Percentiles rank a stretch among this genome's conserved stretches.
phyloP scores from a whole-genome alignment of 176 grass and related monocot genomes.

The Ampelocalamus luodianensis region DNA sequence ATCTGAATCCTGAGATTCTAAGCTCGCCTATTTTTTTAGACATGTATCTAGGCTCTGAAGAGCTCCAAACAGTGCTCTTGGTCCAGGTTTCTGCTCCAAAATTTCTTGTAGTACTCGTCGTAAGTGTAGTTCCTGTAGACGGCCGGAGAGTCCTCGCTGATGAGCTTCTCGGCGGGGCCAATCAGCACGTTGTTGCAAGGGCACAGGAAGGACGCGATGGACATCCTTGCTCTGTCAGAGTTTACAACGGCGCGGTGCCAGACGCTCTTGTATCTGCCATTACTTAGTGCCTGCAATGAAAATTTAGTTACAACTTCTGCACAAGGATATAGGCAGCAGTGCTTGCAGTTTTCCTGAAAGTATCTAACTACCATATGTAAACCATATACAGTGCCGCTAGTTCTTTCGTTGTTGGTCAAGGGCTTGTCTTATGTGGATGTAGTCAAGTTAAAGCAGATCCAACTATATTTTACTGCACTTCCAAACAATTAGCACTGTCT shows the following conservation, averaged over 20 bases:
- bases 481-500: neutral
- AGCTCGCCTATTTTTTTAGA: neutral
- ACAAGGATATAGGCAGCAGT: neutral
- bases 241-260: constrained; percentile 76
- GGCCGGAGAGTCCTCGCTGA: constrained; percentile 39
- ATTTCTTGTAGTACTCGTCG: constrained; percentile 78
- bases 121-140: constrained; percentile 73
- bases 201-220: constrained; percentile 75
- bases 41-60: constrained; percentile 45
- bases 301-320: constrained; percentile 12
- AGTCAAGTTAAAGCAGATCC: neutral
- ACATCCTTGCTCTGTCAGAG: constrained; percentile 61
- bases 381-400: neutral
- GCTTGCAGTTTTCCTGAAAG: neutral
- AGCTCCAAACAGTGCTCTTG: constrained; percentile 74
- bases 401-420: neutral
- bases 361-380: neutral
- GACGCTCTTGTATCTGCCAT: constrained; percentile 71
- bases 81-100: constrained; percentile 82
- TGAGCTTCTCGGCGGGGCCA: constrained; percentile 58
- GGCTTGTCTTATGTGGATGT: neutral
- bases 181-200: constrained; percentile 61
- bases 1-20: neutral
- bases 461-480: neutral
- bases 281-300: constrained; percentile 57